Evolutionary conservation across 2,329 filamentous ascomycete species (phyloP).

Genomic region (Penicillium decumbens): DNA sequence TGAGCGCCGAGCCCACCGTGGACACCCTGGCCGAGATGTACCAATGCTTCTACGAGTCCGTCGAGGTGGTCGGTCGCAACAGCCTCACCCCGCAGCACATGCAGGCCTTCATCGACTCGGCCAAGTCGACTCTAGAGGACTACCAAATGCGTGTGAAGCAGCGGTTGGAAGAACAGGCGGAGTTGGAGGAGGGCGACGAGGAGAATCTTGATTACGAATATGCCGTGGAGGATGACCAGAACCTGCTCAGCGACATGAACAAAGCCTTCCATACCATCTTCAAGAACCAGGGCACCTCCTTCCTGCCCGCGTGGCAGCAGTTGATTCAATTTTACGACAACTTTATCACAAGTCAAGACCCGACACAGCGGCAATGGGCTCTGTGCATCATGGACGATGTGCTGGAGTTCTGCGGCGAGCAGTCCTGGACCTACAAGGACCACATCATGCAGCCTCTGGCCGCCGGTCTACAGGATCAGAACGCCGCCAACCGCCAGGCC

Average conservation of each 20-base stretch:
- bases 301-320: constrained; percentile 82
- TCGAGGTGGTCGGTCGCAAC: constrained; percentile 86
- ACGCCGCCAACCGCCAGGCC: constrained; percentile 89
- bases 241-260: constrained; percentile 97
- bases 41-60: constrained; percentile 98
- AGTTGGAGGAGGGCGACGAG: constrained; percentile 84
- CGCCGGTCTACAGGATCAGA: constrained; percentile 76
- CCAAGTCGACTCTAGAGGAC: constrained; percentile 80
- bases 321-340: constrained; percentile 78
- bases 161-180: constrained; percentile 76
- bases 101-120: constrained; percentile 79
- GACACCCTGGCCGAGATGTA: constrained; percentile 98
- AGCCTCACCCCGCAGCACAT: constrained; percentile 76
- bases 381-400: constrained; percentile 98
- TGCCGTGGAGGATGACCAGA: constrained; percentile 96
- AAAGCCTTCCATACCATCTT: constrained; percentile 99
- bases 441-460: constrained; percentile 84
- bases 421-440: constrained; percentile 79
- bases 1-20: constrained; percentile 89
- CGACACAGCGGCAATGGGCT: constrained; percentile 96
- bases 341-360: constrained; percentile 74
- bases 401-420: constrained; percentile 87
- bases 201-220: constrained; percentile 80
- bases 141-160: constrained; percentile 82
- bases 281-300: constrained; percentile 84